Evolutionary conservation across 148 eudicot species (phyloP).

Genomic region (Cornus florida): DNA sequence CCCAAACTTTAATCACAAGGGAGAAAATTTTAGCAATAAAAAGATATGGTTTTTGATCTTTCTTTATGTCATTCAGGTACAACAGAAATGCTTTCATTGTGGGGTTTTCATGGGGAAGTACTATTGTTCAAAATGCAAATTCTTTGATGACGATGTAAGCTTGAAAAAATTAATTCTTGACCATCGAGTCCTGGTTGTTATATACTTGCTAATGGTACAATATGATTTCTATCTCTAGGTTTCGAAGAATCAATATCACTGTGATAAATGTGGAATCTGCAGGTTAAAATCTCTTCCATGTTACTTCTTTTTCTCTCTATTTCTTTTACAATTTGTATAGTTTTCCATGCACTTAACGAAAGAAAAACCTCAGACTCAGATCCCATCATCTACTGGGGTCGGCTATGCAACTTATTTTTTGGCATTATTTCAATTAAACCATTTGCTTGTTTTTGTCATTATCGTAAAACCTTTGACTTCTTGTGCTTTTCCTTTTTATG

Average conservation of each 20-base stretch:
- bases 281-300: conserved; percentile 36
- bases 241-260: conserved; percentile 77
- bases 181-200: no score
- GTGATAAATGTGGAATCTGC: conserved; percentile 83
- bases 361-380: no score
- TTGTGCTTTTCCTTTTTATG: no score
- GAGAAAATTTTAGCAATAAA: no score
- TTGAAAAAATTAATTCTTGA: background rate
- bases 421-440: no score
- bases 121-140: conserved; percentile 60
- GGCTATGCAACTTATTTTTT: no score
- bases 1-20: no score
- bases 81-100: conserved; percentile 55
- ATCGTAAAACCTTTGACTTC: no score
- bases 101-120: conserved; percentile 74
- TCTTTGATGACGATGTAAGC: conserved; percentile 76
- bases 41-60: background rate
- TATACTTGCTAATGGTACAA: conserved; percentile 4
- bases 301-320: background rate
- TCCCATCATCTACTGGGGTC: no score
- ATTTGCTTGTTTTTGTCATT: no score
- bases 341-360: background rate
- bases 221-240: conserved; percentile 32
- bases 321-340: background rate
- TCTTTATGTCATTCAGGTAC: conserved; percentile 43